These are phyloP conservation scores for Vickermania ingenoplastis DNA, from an alignment of 208 protist genomes.

Conservation along the genomic window DNA sequence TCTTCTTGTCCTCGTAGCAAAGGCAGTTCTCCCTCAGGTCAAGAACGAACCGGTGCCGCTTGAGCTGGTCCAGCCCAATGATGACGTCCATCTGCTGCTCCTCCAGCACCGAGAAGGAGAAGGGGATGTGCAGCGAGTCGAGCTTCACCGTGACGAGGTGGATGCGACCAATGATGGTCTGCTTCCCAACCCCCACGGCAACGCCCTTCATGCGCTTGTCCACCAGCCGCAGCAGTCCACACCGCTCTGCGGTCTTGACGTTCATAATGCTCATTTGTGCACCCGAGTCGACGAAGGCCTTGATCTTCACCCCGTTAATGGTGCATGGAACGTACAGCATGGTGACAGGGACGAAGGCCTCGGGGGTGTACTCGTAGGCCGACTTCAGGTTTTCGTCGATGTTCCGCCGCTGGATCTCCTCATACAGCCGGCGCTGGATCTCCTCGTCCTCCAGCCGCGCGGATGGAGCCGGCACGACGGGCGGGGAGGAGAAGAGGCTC, in stretches of 20 bases:
- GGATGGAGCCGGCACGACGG: conserved; percentile 3
- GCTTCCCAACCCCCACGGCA: conserved; percentile 85
- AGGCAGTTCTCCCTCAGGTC: conserved; percentile 54
- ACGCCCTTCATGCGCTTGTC: conserved; percentile 78
- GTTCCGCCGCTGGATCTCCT: conserved; percentile 70
- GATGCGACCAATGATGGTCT: conserved; percentile 88
- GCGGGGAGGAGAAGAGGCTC: not conserved
- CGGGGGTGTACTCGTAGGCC: conserved; percentile 92
- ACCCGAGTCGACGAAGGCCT: conserved; percentile 92
- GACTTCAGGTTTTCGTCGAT: conserved; percentile 83
- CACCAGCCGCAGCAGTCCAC: conserved; percentile 81
- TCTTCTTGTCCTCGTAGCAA: conserved; percentile 20
- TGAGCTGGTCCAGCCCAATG: conserved; percentile 93
- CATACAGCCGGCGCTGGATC: conserved; percentile 67
- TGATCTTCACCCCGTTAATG: conserved; percentile 87
- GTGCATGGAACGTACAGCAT: conserved; percentile 91
- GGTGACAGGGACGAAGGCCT: conserved; percentile 76
- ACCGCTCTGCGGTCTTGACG: conserved; percentile 64
- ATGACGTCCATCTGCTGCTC: conserved; percentile 85
- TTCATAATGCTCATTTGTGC: conserved; percentile 84
- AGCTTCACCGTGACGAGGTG: conserved; percentile 80
- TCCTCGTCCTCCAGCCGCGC: conserved; percentile 26
- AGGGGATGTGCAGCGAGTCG: conserved; percentile 58
- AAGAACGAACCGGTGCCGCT: conserved; percentile 70
- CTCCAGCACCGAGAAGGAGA: conserved; percentile 88